These are phyloP conservation scores for Cytospora mali DNA, from an alignment of 2,329 filamentous ascomycete species.

Conservation along the genomic window DNA sequence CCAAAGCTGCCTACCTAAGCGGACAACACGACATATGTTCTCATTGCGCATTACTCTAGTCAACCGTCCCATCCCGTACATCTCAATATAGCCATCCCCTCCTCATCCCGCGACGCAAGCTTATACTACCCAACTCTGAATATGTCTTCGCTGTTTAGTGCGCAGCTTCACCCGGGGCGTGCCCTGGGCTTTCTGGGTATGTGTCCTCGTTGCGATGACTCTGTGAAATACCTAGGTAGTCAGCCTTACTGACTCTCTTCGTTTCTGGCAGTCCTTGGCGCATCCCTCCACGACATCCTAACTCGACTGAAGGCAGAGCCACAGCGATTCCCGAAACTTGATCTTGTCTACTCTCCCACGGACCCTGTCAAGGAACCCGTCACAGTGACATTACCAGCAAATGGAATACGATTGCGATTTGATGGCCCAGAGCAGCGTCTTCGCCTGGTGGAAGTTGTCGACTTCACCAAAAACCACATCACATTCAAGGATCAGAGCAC, in stretches of 20 bases:
- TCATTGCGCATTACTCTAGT: background rate
- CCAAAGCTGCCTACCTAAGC: background rate
- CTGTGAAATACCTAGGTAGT: background rate
- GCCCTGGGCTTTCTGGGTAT: constrained; percentile 64
- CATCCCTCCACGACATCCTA: constrained; percentile 87
- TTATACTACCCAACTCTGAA: background rate
- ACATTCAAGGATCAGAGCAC: constrained; percentile 72
- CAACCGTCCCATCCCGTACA: background rate
- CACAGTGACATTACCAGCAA: constrained; percentile 74
- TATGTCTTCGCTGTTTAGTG: constrained; percentile 52
- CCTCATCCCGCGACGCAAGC: background rate
- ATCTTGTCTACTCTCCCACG: constrained; percentile 77
- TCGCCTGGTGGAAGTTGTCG: constrained; percentile 84
- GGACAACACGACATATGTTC: background rate
- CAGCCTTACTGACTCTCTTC: constrained; percentile 11
- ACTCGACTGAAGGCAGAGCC: constrained; percentile 88
- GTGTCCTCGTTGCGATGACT: constrained; percentile 2
- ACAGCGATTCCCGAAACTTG: constrained; percentile 77
- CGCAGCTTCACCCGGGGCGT: constrained; percentile 67
- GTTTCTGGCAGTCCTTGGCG: constrained; percentile 70
- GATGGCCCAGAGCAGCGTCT: constrained; percentile 92
- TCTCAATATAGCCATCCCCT: background rate
- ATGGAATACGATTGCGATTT: constrained; percentile 88
- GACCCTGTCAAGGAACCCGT: constrained; percentile 76
- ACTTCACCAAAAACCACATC: constrained; percentile 84